Base-by-base conservation (phyloP, 1,139 yeast genomes). In the Blastobotrys capitulatus region DNA sequence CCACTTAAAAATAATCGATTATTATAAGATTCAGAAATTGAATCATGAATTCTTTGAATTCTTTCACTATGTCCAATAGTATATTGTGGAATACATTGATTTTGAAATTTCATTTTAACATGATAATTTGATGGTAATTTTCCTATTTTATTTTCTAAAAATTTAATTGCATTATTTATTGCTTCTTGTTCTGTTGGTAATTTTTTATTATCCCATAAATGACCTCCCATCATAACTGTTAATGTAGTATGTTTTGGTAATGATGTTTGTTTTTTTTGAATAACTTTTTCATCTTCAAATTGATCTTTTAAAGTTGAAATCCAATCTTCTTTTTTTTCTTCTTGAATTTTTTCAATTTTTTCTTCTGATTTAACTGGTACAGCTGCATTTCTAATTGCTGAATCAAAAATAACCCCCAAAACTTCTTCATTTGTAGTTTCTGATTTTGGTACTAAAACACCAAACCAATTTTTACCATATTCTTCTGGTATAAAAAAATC, bases 171-270 rank as follows among this genome's bases (percentile, higher is more conserved):
- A 7, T 75, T 69, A 29, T 67, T 65, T 19, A 75, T 60, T 42
- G 75, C 75, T 38, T 73, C 67, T 2, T 37, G 13, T 2, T 68
- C 70, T 2, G 57, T 58, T 9, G 63, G 60, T n/a, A 45, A 15
- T 2, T 54, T 42, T 9, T 48, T 42, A 25, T 63, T 61, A 13
- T 64, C 59, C 72, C 79, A 73, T 60, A 76, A 75, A 61, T 85
- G 85, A 1, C 97, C 97, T 1, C 97, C 97, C 63, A 88, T 70
- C 97, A 92, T 92, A 34, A 88, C 76, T 0, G 98, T 92, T 46
- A 90, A 65, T 57, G 86, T 87, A 6, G 87, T 78, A 56, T 46
- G 32, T 15, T 42, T 45, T 12, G 50, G 44, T 37, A 47, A 34
- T 4, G 2, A 12, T 10, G 3, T 18, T 16, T 19, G 2, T 2